phyloP scores from a whole-genome alignment of 345 rosid genomes.

The Geranium brycei region DNA sequence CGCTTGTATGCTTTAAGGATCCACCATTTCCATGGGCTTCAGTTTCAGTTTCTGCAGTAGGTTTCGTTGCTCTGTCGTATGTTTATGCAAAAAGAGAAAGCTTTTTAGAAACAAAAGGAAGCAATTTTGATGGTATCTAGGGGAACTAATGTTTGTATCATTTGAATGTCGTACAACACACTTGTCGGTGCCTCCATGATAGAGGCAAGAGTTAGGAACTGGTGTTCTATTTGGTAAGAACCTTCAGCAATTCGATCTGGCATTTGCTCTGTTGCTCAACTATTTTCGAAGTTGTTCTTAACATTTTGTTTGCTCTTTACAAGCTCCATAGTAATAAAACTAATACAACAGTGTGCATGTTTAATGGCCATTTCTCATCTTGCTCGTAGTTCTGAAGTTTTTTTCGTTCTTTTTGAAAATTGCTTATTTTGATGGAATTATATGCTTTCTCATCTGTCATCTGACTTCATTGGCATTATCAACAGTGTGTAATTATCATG shows the following conservation, averaged over 20 bases:
- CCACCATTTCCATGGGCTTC: slow-evolving; percentile 88
- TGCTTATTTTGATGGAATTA: neutral
- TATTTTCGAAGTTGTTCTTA: neutral
- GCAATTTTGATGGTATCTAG: slow-evolving; percentile 59
- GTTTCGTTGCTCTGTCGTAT: slow-evolving; percentile 46
- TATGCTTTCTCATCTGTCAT: neutral
- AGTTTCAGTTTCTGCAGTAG: slow-evolving; percentile 39
- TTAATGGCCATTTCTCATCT: neutral
- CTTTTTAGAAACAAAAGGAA: slow-evolving; percentile 76
- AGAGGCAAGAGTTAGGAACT: neutral
- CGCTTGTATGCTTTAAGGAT: slow-evolving; percentile 83
- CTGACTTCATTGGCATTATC: neutral
- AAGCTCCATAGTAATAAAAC: no score
- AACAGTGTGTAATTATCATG: neutral
- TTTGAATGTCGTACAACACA: slow-evolving; percentile 19
- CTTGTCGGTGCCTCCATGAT: slow-evolving; percentile 6
- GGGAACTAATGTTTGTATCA: slow-evolving; percentile 20
- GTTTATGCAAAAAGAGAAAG: slow-evolving; percentile 45
- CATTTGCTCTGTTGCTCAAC: neutral
- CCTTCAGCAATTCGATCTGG: neutral
- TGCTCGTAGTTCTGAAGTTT: neutral
- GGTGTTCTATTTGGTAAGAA: neutral
- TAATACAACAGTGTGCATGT: no score
- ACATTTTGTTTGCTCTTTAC: neutral
- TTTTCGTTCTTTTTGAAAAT: neutral